Conservation (phyloP, 306 rosid species). For the Glycine latifolia region DNA sequence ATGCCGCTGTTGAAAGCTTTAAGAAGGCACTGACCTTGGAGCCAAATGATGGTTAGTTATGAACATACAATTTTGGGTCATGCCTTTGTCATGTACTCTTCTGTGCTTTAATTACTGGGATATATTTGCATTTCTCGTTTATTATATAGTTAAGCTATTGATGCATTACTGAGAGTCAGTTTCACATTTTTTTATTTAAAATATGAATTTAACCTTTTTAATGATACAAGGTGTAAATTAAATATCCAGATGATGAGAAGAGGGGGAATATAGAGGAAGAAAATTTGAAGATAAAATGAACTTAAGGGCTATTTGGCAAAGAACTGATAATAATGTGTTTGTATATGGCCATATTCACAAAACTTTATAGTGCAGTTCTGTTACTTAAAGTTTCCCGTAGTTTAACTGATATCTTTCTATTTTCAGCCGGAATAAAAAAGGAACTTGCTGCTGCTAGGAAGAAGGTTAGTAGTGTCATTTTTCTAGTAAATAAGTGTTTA, state of each 20-base stretch:
- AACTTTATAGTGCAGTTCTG: not conserved
- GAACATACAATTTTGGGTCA: conserved; percentile 24
- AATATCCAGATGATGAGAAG: conserved; percentile 5
- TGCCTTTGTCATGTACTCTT: conserved; percentile 2
- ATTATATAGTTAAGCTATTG: not conserved
- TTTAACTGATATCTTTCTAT: conserved; percentile 39
- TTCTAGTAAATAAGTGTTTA: not conserved
- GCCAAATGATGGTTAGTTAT: conserved; percentile 80
- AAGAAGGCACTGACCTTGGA: conserved; percentile 79
- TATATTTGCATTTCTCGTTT: not conserved
- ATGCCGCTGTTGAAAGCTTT: conserved; percentile 88
- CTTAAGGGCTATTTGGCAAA: not conserved
- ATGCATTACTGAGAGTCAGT: conserved; percentile 3
- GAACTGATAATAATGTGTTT: not conserved
- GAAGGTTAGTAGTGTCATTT: conserved; percentile 57
- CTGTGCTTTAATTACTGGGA: not conserved
- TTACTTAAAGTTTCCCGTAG: conserved; percentile 26
- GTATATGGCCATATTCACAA: too few relatives aligned
- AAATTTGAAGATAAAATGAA: not conserved
- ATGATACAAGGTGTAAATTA: conserved; percentile 3
- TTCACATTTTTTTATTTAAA: not conserved
- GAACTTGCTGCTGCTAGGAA: conserved; percentile 80
- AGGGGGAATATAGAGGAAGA: not conserved
- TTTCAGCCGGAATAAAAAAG: conserved; percentile 86
- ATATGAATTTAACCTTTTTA: not conserved